Evolutionary conservation across 148 eudicot species (phyloP).

Genomic region (Vaccinium darrowii): DNA sequence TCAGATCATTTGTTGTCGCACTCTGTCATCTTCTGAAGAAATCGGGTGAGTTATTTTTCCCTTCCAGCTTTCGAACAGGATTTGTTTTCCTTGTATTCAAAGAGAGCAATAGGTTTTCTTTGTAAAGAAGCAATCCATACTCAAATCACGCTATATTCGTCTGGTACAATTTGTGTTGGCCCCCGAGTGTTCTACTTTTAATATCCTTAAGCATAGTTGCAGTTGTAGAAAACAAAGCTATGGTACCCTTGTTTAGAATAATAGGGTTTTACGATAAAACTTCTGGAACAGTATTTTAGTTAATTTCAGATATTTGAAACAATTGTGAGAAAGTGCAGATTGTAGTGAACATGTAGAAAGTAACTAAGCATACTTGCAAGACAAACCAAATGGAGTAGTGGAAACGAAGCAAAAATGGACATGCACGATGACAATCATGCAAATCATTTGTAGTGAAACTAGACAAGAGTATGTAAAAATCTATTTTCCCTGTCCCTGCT

Average conservation of each 20-base stretch:
- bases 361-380: neutral
- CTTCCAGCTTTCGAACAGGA: neutral
- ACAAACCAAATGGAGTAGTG: neutral
- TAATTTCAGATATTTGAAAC: neutral
- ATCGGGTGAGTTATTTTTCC: constrained; percentile 41
- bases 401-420: neutral
- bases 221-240: neutral
- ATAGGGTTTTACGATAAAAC: neutral
- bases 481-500: neutral
- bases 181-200: neutral
- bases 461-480: neutral
- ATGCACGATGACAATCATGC: neutral
- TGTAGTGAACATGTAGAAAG: neutral
- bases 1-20: constrained; percentile 56
- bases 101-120: neutral
- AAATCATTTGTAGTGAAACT: neutral
- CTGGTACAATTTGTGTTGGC: neutral
- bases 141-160: neutral
- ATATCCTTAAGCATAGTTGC: neutral
- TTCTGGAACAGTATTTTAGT: neutral
- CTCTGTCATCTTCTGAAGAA: constrained; percentile 73
- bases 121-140: neutral
- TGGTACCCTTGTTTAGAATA: neutral
- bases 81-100: neutral
- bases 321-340: neutral